Evolutionary conservation across 148 eudicot species (phyloP), one percentile per base, ranked within the genome.

Genomic region (Pouteria glomerata): DNA sequence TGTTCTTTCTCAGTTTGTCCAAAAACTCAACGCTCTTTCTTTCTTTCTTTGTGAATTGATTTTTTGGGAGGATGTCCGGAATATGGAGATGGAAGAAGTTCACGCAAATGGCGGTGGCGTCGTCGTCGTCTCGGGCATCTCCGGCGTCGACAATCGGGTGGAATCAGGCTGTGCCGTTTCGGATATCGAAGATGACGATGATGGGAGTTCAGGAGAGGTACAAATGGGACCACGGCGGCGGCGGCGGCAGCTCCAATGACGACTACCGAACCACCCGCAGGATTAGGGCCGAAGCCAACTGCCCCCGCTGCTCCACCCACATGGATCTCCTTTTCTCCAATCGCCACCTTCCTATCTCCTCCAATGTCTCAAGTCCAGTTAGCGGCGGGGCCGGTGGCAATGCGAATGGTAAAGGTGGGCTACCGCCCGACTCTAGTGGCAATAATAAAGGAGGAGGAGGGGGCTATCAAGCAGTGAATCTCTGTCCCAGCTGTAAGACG

Each of bases 401-500:
- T 19, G 39, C 6, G 26, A 39, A 39, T 10, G 44, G 44, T 39
- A 39, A 39, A 4, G 10, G 10, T 39, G 44, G 0, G n/a, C n/a
- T n/a, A 15, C 48, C 48, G 13, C 29, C 18, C 41, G 3, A 64
- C 30, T 24, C 8, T 65, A 52, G 15, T 44, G 27, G 44, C 53
- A 72, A 37, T 34, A 15, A 48, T 26, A 21, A 19, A 11, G n/a
- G 23, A n/a, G 35, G 26, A 42, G 81, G 68, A 24, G 51, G 53
- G 5, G 62, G 42, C 77, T 77, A 73, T 34, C 79, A 89, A 74
- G 86, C 88, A 0, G 84, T 85, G 2, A 85, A 87, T 71, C 73
- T 85, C 13, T 91, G 97, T 70, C 91, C 97, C 4, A 91, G 63
- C 71, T 91, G 97, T 66, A 91, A 85, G 48, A 85, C 91, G 1